These are phyloP conservation scores for Udeniomyces megalosporus DNA, from an alignment of 768 basidiomycete species.

Conservation along the genomic window DNA sequence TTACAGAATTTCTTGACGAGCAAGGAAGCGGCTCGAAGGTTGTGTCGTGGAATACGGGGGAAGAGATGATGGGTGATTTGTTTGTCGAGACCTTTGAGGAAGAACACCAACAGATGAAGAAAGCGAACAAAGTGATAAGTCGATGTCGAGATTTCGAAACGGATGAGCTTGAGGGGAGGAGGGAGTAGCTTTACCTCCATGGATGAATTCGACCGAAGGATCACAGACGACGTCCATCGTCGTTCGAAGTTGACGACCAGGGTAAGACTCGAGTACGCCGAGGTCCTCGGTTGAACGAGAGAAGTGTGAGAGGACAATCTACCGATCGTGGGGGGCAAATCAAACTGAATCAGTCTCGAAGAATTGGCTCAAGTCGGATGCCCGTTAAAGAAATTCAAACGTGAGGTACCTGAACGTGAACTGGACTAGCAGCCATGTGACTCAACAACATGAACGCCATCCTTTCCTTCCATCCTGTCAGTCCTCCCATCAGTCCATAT, in stretches of 20 bases:
- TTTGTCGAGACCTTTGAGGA: conserved; percentile 89
- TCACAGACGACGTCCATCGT: conserved; percentile 82
- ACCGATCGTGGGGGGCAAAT: not conserved
- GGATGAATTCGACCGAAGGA: conserved; percentile 65
- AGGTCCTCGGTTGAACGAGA: conserved; percentile 84
- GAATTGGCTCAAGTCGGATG: no score
- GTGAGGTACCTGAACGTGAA: conserved; percentile 72
- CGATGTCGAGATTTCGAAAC: no score
- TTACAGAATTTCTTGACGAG: conserved; percentile 76
- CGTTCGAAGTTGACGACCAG: conserved; percentile 87
- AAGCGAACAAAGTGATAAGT: no score
- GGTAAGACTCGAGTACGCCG: conserved; percentile 79
- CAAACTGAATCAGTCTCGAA: not conserved
- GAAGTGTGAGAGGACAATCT: conserved; percentile 93
- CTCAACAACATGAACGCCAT: conserved; percentile 66
- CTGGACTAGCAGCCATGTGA: conserved; percentile 69
- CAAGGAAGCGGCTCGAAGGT: conserved; percentile 61
- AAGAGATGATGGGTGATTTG: conserved; percentile 97
- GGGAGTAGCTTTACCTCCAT: no score
- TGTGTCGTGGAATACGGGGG: conserved; percentile 86
- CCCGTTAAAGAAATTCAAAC: no score
- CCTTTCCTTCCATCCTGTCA: conserved; percentile 53
- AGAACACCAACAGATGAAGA: no score
- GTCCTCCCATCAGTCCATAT: conserved; percentile 43
- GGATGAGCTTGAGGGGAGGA: no score